These are phyloP conservation scores for Pulveroboletus ravenelii DNA, from an alignment of 768 basidiomycete species.

Conservation along the genomic window DNA sequence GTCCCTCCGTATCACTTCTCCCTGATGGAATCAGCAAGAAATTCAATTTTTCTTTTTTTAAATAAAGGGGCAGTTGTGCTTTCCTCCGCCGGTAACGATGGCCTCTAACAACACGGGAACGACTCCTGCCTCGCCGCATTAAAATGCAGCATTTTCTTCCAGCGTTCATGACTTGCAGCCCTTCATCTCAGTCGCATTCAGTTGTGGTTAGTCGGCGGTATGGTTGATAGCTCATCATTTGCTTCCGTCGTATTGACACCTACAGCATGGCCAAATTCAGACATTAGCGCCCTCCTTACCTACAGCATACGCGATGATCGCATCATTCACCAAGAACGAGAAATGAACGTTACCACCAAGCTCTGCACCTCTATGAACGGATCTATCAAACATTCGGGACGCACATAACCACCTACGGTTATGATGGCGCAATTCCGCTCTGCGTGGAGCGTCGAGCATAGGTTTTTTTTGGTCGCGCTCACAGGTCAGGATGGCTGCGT, in stretches of 20 bases:
- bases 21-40: slow-evolving; percentile 1
- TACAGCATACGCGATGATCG: not conserved
- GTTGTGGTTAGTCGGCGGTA: not conserved
- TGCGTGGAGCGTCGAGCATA: slow-evolving; percentile 3
- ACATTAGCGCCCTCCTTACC: not conserved
- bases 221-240: not conserved
- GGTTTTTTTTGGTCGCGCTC: not conserved
- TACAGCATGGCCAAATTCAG: slow-evolving; percentile 11
- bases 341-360: not conserved
- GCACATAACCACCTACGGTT: not conserved
- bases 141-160: not conserved
- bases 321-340: not conserved
- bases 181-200: not conserved
- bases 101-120: slow-evolving; percentile 1
- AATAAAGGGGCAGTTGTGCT: slow-evolving; percentile 1
- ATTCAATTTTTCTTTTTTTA: not conserved
- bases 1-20: not conserved
- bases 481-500: not conserved
- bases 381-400: slow-evolving; percentile 1
- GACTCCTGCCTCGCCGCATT: slow-evolving; percentile 4
- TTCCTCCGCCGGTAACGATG: slow-evolving; percentile 13
- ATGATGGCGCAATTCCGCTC: not conserved
- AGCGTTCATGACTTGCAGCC: not conserved
- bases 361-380: not conserved
- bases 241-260: not conserved